Evolutionary conservation across 1,139 yeast genomes (phyloP).

Genomic region (Yamadazyma blattariae): DNA sequence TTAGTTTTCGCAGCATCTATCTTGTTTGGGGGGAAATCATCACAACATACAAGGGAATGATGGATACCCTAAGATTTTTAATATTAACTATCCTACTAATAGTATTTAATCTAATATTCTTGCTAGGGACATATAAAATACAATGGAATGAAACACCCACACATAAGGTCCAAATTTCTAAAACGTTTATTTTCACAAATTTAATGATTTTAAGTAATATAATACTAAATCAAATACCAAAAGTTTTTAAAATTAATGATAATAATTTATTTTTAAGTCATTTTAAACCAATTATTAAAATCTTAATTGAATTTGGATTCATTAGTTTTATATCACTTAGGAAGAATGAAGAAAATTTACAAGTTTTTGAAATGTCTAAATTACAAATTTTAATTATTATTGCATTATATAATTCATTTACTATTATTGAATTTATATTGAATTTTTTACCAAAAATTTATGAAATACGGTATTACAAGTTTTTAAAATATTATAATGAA

Average conservation of each 20-base stretch:
- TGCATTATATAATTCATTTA: constrained; percentile 5
- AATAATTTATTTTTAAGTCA: constrained; percentile 9
- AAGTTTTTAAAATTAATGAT: constrained; percentile 12
- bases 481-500: constrained; percentile 12
- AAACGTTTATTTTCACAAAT: constrained; percentile 10
- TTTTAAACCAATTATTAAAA: constrained; percentile 12
- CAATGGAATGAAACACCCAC: not conserved
- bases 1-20: not conserved
- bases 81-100: not conserved
- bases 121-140: not conserved
- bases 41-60: no score
- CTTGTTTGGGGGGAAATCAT: not conserved
- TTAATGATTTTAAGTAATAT: constrained; percentile 8
- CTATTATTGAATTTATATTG: constrained; percentile 6
- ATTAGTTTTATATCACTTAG: constrained; percentile 12
- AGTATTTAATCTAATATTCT: not conserved
- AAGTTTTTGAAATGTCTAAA: constrained; percentile 6
- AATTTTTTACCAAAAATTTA: constrained; percentile 13
- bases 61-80: constrained; percentile 2
- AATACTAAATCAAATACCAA: constrained; percentile 9
- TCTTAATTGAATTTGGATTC: constrained; percentile 9
- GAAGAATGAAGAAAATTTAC: constrained; percentile 1
- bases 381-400: constrained; percentile 9
- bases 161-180: constrained; percentile 4
- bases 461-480: constrained; percentile 6